Percentiles rank a stretch among this genome's conserved stretches.
phyloP scores from a whole-genome alignment of 495 filamentous ascomycete species.

The Neurospora sp. region DNA sequence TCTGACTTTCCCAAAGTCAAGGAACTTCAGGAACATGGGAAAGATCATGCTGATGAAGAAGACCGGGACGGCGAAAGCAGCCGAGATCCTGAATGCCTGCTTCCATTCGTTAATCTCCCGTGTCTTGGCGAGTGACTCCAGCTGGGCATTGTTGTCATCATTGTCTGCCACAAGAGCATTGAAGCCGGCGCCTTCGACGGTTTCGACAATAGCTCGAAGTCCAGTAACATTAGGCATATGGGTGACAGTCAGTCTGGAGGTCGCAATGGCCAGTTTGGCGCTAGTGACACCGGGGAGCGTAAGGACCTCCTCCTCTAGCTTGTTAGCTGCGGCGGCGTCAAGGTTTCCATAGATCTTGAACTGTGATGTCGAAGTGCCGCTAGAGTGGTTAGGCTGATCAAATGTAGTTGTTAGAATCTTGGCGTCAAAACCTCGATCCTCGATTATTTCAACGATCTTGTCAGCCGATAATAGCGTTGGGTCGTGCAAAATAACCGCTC shows the following conservation, averaged over 20 bases:
- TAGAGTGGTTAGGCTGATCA: constrained; percentile 35
- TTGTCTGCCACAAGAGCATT: constrained; percentile 85
- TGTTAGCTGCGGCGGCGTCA: constrained; percentile 56
- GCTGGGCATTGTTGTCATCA: constrained; percentile 93
- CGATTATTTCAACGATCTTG: constrained; percentile 76
- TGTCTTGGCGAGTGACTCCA: constrained; percentile 92
- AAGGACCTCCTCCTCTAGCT: constrained; percentile 59
- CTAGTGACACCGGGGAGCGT: constrained; percentile 59
- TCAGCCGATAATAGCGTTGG: constrained; percentile 54
- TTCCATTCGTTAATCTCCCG: constrained; percentile 93
- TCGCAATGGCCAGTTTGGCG: constrained; percentile 59
- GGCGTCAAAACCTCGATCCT: constrained; percentile 90
- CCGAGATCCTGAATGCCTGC: constrained; percentile 61
- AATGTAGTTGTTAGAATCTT: constrained; percentile 54
- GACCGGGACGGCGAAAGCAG: constrained; percentile 79
- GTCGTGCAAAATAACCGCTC: constrained; percentile 82
- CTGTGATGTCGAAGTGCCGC: constrained; percentile 45
- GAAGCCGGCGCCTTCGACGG: constrained; percentile 68
- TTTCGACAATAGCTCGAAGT: constrained; percentile 70
- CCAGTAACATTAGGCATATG: constrained; percentile 64
- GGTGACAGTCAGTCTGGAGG: constrained; percentile 56
- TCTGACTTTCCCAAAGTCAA: constrained; percentile 63
- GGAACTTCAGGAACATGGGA: constrained; percentile 60
- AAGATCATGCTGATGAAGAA: constrained; percentile 88
- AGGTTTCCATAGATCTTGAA: constrained; percentile 78